Base-by-base conservation (phyloP, 805 yeast species). In the Henningerozyma blattae region DNA sequence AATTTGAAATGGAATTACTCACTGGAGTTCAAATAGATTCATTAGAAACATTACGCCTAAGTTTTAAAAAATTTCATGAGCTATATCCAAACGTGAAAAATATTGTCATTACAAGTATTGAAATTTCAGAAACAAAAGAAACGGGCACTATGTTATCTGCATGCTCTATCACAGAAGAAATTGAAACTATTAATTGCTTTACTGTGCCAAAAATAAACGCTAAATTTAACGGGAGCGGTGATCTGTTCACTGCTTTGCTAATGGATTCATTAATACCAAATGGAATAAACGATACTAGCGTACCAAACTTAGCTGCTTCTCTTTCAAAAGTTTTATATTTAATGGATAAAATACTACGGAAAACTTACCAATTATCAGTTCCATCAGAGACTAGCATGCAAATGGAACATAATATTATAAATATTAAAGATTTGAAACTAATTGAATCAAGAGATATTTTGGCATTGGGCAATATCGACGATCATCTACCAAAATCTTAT, bases 171-270 rank as follows among this genome's bases (percentile, higher is more conserved):
- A 20, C 35, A 55, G 65, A 15, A 55, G 62, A 28, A 55, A 63
- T 9, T 58, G 42, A 31, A 9, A 20, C 30, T 17, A 34, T 58
- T 5, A 46, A 58, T 34, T 59, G 52, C 31, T 59, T 64, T 30
- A 61, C 63, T 17, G 66, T 75, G 2, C 59, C 64, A 4, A 56
- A 59, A 42, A 69, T 80, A 10, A 58, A 68, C 15, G 83, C 85
- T 8, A 58, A 63, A 2, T 80, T 79, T 50, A 75, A 74, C 27
- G 91, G 91, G 1, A 70, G 82, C 37, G 91, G 91, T 2, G 91
- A 81, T 49, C 54, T 81, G 14, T 77, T 80, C 50, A 62, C 76
- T 3, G 85, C 78, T 1, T 47, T 81, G 13, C 42, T 80, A 15
- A 64, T 77, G 3, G 71, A 78, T 42, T 53, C n/a, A 9, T 15